Evolutionary conservation across 1,284 basidiomycete genomes (phyloP).

Genomic region (Microbotryum saponariae): DNA sequence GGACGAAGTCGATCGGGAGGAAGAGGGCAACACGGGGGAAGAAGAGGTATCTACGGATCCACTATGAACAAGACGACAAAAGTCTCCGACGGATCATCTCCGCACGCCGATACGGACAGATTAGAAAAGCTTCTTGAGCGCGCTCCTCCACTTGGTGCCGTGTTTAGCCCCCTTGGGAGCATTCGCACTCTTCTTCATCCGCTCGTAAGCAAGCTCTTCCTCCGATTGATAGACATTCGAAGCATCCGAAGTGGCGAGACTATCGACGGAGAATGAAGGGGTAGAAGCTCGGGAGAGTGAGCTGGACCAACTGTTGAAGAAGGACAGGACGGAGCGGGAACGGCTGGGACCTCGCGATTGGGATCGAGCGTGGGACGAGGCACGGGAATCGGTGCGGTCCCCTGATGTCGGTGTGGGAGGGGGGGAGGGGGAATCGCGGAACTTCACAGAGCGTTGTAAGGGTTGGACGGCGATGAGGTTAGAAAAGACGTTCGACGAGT

Average conservation of each 20-base stretch:
- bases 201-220: background rate
- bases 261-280: background rate
- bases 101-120: background rate
- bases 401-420: slow-evolving; percentile 8
- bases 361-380: slow-evolving; percentile 4
- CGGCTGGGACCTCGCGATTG: slow-evolving; percentile 5
- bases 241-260: background rate
- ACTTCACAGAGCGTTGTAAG: background rate
- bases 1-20: too few species aligned
- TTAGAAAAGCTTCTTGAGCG: slow-evolving; percentile 4
- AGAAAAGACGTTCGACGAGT: background rate
- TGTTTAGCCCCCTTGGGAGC: background rate
- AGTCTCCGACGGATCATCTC: background rate
- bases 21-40: too few species aligned
- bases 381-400: slow-evolving; percentile 6
- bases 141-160: background rate
- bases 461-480: background rate
- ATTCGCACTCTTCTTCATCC: background rate
- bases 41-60: too few species aligned
- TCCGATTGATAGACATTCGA: background rate
- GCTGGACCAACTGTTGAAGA: slow-evolving; percentile 11
- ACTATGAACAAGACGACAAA: too few species aligned
- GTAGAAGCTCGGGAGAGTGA: background rate
- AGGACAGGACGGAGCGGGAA: slow-evolving; percentile 19
- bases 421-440: background rate